A percentile compares a stretch with the other conserved stretches of the same genome.
phyloP scores from a whole-genome alignment of 2,329 filamentous ascomycete genomes.

The Phoma sp. region DNA sequence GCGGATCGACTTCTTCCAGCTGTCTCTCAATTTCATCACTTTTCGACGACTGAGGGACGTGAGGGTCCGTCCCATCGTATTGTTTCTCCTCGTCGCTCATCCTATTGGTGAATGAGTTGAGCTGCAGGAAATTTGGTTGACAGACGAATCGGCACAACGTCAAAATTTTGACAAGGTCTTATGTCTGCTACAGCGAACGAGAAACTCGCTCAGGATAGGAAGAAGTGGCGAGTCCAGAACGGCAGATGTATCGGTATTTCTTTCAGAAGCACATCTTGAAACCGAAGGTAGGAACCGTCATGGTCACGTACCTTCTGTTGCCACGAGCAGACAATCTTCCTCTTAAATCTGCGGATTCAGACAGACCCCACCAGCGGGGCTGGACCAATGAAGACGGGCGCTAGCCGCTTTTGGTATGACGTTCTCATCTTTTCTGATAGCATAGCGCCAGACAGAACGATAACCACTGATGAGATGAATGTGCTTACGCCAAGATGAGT shows the following conservation, averaged over 20 bases:
- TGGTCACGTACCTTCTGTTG: conserved; percentile 20
- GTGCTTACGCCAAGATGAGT: conserved; percentile 19
- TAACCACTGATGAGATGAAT: neutral
- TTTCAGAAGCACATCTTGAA: conserved; percentile 20
- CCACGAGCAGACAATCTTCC: conserved; percentile 19
- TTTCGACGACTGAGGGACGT: conserved; percentile 19
- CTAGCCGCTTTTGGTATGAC: conserved; percentile 33
- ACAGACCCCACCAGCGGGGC: conserved; percentile 31
- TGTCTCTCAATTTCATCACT: conserved; percentile 36
- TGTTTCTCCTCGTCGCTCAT: conserved; percentile 42
- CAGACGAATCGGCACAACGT: conserved; percentile 9
- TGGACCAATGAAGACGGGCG: conserved; percentile 24
- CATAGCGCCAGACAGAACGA: conserved; percentile 9
- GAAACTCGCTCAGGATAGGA: neutral
- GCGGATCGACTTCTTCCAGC: conserved; percentile 45
- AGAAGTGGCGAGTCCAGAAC: neutral
- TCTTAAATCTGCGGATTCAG: conserved; percentile 30
- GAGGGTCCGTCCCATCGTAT: conserved; percentile 18
- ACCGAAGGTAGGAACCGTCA: conserved; percentile 27
- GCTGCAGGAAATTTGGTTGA: neutral
- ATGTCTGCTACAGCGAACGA: neutral
- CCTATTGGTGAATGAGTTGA: neutral
- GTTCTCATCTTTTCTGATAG: conserved; percentile 10
- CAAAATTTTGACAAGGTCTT: conserved; percentile 1
- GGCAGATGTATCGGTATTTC: neutral